Percentiles rank a stretch among this genome's conserved stretches.
These are phyloP conservation scores for Geosiphon pyriformis DNA, from an alignment of 192 early-diverging fungal genomes.

Conservation along the genomic window DNA sequence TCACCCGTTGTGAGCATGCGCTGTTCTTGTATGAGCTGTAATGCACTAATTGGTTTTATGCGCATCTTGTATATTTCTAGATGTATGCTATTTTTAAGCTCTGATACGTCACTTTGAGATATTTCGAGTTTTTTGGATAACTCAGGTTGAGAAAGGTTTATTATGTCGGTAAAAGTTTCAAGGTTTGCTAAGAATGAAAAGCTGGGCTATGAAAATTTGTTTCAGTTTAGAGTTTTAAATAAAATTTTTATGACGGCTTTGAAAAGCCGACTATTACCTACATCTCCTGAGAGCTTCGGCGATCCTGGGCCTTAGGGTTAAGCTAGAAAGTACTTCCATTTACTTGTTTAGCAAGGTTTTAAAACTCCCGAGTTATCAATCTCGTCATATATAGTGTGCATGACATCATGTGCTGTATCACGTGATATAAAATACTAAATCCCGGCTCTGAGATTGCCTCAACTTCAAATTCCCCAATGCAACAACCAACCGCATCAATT, in stretches of 20 bases:
- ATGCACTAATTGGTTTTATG: slow-evolving; percentile 22
- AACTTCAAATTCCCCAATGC: no score
- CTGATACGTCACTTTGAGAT: background rate
- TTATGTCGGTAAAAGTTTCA: slow-evolving; percentile 12
- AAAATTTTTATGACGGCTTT: background rate
- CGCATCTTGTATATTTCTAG: slow-evolving; percentile 6
- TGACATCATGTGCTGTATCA: no score
- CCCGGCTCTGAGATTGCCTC: no score
- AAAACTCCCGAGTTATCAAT: no score
- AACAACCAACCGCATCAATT: no score
- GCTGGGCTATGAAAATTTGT: background rate
- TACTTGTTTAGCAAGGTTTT: no score
- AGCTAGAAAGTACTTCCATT: slow-evolving; percentile 7
- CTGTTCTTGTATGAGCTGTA: slow-evolving; percentile 33
- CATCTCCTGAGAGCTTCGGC: slow-evolving; percentile 4
- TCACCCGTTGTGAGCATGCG: slow-evolving; percentile 48
- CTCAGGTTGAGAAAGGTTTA: background rate
- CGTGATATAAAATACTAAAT: no score
- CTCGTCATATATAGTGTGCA: no score
- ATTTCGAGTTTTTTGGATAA: slow-evolving; percentile 8
- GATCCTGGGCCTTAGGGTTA: slow-evolving; percentile 12
- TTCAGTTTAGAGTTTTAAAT: background rate
- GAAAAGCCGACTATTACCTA: background rate
- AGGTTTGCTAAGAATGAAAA: slow-evolving; percentile 13
- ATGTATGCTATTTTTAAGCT: slow-evolving; percentile 2